Base-by-base conservation (phyloP, 2,329 filamentous ascomycete species). In the Dothidotthia symphoricarpi region DNA sequence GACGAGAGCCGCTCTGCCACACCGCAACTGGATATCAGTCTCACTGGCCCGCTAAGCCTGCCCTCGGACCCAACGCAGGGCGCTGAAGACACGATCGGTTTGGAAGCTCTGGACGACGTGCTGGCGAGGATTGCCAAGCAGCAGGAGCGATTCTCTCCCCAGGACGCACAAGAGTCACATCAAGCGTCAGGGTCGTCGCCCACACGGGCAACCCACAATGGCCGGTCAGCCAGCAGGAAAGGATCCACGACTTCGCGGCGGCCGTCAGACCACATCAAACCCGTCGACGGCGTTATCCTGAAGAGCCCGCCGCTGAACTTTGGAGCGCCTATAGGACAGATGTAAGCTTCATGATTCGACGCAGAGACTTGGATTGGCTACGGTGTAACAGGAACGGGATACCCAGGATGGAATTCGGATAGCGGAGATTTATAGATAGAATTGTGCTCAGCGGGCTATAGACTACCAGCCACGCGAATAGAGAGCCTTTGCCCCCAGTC, bases 281-380 rank as follows among this genome's bases (percentile, higher is more conserved):
- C 46, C 5, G 49, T 66, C 2, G 63, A 66, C 24, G 65, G 64
- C 1, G 58, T 68, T 12, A 47, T 50, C 8, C 44, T 67, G 12
- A 68, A 67, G 46, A 63, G 59, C 28, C 57, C 59, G 1, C 57
- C 48, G 11, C 49, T 61, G 43, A 67, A 68, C 34, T 56, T 67
- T 26, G 64, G 64, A 2, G 57, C 54, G 3, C 64, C 64, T 1
- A 37, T 67, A 13, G 64, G 64, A 6, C 54, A 59, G 37, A 53
- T 46, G 13, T 59, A 57, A 19, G 6, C 12, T 19, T 6, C n/a
- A n/a, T n/a, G n/a, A n/a, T n/a, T n/a, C n/a, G n/a, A n/a, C n/a
- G n/a, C n/a, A n/a, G n/a, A n/a, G n/a, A n/a, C n/a, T n/a, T n/a
- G n/a, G n/a, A n/a, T n/a, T n/a, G n/a, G n/a, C n/a, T n/a, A n/a